Percentiles rank a stretch among this genome's conserved stretches.
Conservation (phyloP, 2,329 filamentous ascomycete genomes). For the Epichloe hybrida region DNA sequence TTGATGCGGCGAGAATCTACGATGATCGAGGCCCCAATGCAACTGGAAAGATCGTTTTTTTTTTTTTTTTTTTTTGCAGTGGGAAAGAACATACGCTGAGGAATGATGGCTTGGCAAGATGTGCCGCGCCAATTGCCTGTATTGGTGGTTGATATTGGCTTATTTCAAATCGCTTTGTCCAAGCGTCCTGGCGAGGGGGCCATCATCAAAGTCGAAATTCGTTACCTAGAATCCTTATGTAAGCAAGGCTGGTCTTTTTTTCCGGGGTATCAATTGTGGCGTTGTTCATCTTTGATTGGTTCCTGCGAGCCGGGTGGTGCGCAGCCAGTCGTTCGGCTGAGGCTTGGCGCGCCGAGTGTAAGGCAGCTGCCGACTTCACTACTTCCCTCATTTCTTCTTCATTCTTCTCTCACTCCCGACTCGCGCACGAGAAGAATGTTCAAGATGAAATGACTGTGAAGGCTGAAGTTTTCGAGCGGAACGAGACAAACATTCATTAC, state of each 20-base stretch:
- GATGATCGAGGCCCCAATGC: no score
- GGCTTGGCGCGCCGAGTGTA: not conserved
- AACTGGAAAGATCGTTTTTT: no score
- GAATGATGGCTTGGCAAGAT: not conserved
- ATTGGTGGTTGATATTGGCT: constrained; percentile 3
- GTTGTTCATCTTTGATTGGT: not conserved
- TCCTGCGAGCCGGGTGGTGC: constrained; percentile 5
- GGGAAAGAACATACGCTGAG: not conserved
- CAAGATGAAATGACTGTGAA: not conserved
- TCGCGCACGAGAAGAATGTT: not conserved
- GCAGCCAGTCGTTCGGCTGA: constrained; percentile 10
- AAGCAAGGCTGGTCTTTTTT: constrained; percentile 18
- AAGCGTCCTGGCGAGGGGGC: not conserved
- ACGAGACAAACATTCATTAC: not conserved
- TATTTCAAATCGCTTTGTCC: constrained; percentile 5
- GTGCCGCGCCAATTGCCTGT: not conserved
- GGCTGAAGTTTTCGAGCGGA: not conserved
- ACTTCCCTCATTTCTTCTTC: not conserved
- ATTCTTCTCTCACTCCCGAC: not conserved
- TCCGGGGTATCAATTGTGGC: constrained; percentile 5
- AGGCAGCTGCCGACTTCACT: not conserved
- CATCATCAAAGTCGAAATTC: constrained; percentile 13
- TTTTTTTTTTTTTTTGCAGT: no score
- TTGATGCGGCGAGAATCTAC: not conserved
- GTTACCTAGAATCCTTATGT: constrained; percentile 14